A percentile compares a stretch with the other conserved stretches of the same genome.
Conservation (phyloP, 2,329 filamentous ascomycete genomes). For the Pochonia chlamydosporia region DNA sequence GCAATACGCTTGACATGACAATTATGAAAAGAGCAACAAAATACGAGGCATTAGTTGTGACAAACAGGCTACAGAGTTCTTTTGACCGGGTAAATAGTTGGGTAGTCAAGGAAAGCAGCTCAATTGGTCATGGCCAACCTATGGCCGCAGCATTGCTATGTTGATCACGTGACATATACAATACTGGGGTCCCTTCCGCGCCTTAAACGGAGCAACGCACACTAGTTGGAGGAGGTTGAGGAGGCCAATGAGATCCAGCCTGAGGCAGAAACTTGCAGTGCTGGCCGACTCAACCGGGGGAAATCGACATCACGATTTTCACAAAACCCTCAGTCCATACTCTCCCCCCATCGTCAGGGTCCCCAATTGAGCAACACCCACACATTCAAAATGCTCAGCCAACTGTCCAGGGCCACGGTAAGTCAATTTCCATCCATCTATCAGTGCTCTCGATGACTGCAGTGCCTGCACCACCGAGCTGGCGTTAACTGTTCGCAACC, state of each 20-base stretch:
- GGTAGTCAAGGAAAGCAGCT: too few species aligned
- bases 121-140: too few species aligned
- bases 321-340: conserved; percentile 36
- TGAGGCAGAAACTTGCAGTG: conserved; percentile 19
- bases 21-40: too few species aligned
- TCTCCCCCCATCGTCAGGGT: conserved; percentile 25
- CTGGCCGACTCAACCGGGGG: conserved; percentile 18
- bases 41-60: too few species aligned
- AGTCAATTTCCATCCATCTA: conserved; percentile 20
- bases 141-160: too few species aligned
- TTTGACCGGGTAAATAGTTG: too few species aligned
- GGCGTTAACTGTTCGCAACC: background rate
- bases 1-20: too few species aligned
- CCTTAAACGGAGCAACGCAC: too few species aligned
- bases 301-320: conserved; percentile 37
- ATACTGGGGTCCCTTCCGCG: too few species aligned
- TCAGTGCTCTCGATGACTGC: background rate
- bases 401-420: conserved; percentile 52
- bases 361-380: conserved; percentile 42
- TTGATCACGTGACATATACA: background rate
- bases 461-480: background rate
- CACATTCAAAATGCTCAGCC: conserved; percentile 49
- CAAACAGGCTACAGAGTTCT: too few species aligned
- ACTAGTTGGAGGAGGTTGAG: too few species aligned
- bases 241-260: conserved; percentile 4